These are phyloP conservation scores for Lolium perenne DNA, from an alignment of 176 grass and related monocot genomes.

Conservation along the genomic window DNA sequence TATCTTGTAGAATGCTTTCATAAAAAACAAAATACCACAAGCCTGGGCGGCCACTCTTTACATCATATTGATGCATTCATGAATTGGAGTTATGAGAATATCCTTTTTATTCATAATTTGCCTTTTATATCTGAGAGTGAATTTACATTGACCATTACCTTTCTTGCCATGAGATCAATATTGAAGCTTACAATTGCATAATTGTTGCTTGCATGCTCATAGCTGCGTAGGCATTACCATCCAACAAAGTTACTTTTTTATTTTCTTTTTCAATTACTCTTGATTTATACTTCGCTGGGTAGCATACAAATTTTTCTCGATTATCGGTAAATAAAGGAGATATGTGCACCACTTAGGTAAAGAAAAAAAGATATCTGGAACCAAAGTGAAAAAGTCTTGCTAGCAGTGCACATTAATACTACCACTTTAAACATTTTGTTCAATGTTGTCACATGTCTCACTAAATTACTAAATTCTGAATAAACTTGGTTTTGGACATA, in stretches of 20 bases:
- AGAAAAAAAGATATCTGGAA: background rate
- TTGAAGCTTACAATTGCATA: constrained; percentile 88
- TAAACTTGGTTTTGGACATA: constrained; percentile 56
- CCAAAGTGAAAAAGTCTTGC: constrained; percentile 98
- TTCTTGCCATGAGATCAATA: constrained; percentile 88
- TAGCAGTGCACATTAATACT: constrained; percentile 76
- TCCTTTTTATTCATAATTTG: no score
- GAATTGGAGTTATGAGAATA: constrained; percentile 67
- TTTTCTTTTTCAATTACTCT: background rate
- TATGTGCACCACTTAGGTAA: constrained; percentile 36
- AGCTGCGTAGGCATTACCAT: constrained; percentile 68
- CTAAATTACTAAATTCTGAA: no score
- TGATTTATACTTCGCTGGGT: constrained; percentile 6
- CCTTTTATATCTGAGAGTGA: constrained; percentile 68
- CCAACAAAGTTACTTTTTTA: background rate
- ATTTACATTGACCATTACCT: constrained; percentile 91
- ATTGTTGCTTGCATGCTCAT: constrained; percentile 96
- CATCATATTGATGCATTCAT: constrained; percentile 2
- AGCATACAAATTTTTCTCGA: background rate
- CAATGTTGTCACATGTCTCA: no score
- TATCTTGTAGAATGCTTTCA: constrained; percentile 83
- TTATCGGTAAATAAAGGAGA: constrained; percentile 89
- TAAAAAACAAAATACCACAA: background rate
- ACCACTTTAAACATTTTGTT: constrained; percentile 75
- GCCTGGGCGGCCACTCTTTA: background rate